Evolutionary conservation across 768 basidiomycete genomes (phyloP).

Genomic region (Lactarius hengduanensis): DNA sequence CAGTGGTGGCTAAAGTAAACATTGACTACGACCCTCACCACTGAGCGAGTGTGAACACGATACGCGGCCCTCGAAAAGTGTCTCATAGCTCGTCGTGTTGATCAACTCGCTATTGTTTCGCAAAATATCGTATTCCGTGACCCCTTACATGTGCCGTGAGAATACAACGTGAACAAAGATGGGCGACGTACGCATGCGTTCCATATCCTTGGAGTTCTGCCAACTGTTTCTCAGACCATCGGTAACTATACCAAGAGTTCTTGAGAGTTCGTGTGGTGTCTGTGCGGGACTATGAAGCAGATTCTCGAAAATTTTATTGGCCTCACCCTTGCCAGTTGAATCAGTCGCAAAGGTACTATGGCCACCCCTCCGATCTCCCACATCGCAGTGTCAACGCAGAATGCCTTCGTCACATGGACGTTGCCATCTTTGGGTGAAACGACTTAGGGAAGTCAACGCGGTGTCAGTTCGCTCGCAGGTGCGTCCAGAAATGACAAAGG

Average conservation of each 20-base stretch:
- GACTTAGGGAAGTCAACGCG: conserved; percentile 17
- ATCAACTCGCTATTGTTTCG: conserved; percentile 69
- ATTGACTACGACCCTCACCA: conserved; percentile 34
- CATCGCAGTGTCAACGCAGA: conserved; percentile 68
- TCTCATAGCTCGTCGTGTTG: conserved; percentile 79
- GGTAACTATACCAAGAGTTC: conserved; percentile 66
- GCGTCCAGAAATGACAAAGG: too few species aligned
- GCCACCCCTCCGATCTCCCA: conserved; percentile 85
- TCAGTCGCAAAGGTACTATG: conserved; percentile 58
- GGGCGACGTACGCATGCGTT: conserved; percentile 64
- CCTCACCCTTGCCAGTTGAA: conserved; percentile 72
- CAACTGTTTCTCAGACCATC: conserved; percentile 83
- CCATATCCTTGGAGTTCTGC: conserved; percentile 96
- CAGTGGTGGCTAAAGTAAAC: conserved; percentile 38
- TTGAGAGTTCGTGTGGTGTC: conserved; percentile 75
- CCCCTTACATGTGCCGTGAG: conserved; percentile 51
- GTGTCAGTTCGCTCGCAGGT: neutral
- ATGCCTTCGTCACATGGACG: conserved; percentile 57
- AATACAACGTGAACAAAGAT: neutral
- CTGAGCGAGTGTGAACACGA: too few species aligned
- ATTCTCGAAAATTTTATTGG: neutral
- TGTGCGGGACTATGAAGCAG: conserved; percentile 32
- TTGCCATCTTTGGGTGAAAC: conserved; percentile 45
- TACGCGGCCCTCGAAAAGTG: conserved; percentile 66
- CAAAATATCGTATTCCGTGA: conserved; percentile 79